Evolutionary conservation across 805 yeast genomes (phyloP).

Genomic region (Metschnikowia kofuensis): DNA sequence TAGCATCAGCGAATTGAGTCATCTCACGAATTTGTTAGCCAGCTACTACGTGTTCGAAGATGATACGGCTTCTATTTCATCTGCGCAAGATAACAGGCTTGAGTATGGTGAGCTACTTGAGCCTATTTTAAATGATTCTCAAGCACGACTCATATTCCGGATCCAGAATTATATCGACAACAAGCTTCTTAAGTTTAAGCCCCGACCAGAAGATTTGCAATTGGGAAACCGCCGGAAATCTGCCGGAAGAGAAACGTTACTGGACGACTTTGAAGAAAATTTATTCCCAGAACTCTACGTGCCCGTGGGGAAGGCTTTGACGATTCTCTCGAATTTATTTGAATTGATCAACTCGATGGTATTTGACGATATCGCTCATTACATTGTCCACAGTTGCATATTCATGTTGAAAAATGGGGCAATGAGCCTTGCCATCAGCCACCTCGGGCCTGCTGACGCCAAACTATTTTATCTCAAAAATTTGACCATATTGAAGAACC

Average conservation of each 20-base stretch:
- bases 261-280: conserved; percentile 36
- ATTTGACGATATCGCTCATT: conserved; percentile 87
- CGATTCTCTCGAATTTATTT: conserved; percentile 71
- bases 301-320: conserved; percentile 67
- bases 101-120: conserved; percentile 60
- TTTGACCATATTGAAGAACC: conserved; percentile 65
- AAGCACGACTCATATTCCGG: conserved; percentile 75
- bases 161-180: conserved; percentile 72
- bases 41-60: conserved; percentile 66
- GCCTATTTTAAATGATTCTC: conserved; percentile 74
- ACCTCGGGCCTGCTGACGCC: conserved; percentile 54
- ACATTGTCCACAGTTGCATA: conserved; percentile 76
- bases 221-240: conserved; percentile 42
- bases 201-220: conserved; percentile 64
- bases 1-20: conserved; percentile 67
- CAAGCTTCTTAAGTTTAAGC: conserved; percentile 62
- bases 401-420: conserved; percentile 54
- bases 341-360: conserved; percentile 74
- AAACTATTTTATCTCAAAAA: conserved; percentile 70
- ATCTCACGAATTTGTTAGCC: conserved; percentile 65
- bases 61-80: conserved; percentile 14
- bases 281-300: conserved; percentile 54
- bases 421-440: conserved; percentile 40
- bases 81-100: conserved; percentile 23
- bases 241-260: conserved; percentile 8